Conservation (phyloP, 2,329 filamentous ascomycete species). For the Raffaelea arxii region DNA sequence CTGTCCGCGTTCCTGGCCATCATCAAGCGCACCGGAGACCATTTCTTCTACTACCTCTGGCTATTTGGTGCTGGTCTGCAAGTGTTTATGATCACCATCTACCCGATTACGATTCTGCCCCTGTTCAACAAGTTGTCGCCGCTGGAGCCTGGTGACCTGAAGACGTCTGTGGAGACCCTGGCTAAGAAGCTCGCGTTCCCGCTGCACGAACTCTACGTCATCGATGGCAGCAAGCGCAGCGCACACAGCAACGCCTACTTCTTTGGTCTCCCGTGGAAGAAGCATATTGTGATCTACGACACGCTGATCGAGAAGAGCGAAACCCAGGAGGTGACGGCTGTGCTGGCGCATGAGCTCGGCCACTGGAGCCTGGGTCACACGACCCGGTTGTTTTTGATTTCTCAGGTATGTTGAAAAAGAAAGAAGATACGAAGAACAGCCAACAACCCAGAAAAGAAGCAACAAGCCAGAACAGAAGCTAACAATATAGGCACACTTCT, state of each 20-base stretch:
- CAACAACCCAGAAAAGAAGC: no score
- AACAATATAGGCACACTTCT: constrained; percentile 65
- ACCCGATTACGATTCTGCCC: constrained; percentile 86
- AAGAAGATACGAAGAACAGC: neutral
- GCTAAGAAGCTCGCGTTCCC: constrained; percentile 83
- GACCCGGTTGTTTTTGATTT: constrained; percentile 79
- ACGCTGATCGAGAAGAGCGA: constrained; percentile 94
- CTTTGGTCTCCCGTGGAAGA: constrained; percentile 97
- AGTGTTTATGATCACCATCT: constrained; percentile 91
- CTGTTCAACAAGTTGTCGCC: constrained; percentile 98
- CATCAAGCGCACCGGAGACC: constrained; percentile 83
- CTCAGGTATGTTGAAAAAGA: constrained; percentile 46
- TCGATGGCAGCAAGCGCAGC: constrained; percentile 82
- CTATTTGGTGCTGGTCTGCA: constrained; percentile 82
- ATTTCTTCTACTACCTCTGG: constrained; percentile 98
- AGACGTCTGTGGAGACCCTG: constrained; percentile 76
- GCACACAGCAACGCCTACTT: constrained; percentile 89
- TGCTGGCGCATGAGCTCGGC: constrained; percentile 89
- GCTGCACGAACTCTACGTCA: constrained; percentile 85
- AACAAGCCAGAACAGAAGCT: no score
- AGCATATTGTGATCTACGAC: constrained; percentile 99
- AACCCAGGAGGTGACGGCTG: constrained; percentile 84
- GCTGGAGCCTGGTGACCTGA: constrained; percentile 76
- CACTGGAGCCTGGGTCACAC: constrained; percentile 97
- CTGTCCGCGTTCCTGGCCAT: constrained; percentile 89